phyloP scores from a whole-genome alignment of 495 filamentous ascomycete genomes.

The Aspergillus olivimuriae region DNA sequence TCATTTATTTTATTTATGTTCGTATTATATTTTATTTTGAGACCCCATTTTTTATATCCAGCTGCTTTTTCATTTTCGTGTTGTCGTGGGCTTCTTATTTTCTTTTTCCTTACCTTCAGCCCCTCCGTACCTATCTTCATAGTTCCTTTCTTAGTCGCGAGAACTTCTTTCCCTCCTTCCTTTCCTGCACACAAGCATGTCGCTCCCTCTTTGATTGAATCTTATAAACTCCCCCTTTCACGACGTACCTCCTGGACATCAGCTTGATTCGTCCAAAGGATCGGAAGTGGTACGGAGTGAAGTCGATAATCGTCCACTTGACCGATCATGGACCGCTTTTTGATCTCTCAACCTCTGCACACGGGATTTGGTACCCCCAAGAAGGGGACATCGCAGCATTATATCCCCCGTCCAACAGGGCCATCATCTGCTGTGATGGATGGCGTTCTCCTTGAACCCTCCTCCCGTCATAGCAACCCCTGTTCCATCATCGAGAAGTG shows the following conservation, averaged over 20 bases:
- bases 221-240: not conserved
- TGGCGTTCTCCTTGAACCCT: slow-evolving; percentile 11
- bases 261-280: too few relatives aligned
- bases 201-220: not conserved
- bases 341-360: slow-evolving; percentile 11
- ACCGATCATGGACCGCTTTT: slow-evolving; percentile 27
- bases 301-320: too few relatives aligned
- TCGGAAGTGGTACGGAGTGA: too few relatives aligned
- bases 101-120: slow-evolving; percentile 2
- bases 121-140: not conserved
- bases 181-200: not conserved
- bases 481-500: slow-evolving; percentile 15
- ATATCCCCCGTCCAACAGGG: slow-evolving; percentile 16
- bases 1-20: slow-evolving; percentile 3
- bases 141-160: too few relatives aligned
- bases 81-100: too few relatives aligned
- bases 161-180: not conserved
- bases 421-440: slow-evolving; percentile 7
- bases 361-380: slow-evolving; percentile 22
- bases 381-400: slow-evolving; percentile 17
- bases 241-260: not conserved
- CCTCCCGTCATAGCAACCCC: slow-evolving; percentile 14
- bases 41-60: too few relatives aligned
- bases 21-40: not conserved
- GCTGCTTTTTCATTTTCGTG: slow-evolving; percentile 4